Evolutionary conservation across 768 basidiomycete genomes (phyloP).

Genomic region (Hygrocybe punicea): DNA sequence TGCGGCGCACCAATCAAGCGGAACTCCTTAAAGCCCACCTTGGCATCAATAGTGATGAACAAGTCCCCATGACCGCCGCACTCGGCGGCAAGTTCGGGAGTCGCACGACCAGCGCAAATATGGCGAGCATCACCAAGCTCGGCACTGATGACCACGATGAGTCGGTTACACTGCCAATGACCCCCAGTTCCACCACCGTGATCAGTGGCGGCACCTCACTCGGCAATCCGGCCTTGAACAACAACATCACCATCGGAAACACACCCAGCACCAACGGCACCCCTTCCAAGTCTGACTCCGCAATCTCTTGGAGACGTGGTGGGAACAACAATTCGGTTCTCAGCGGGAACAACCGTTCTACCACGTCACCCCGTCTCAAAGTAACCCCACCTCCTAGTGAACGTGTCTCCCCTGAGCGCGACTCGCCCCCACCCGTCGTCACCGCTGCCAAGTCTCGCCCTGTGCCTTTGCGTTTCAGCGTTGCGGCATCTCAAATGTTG

Average conservation of each 20-base stretch:
- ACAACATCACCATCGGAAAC: too few relatives aligned
- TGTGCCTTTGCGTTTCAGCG: conserved; percentile 62
- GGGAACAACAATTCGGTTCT: conserved; percentile 70
- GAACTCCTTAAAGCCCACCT: conserved; percentile 64
- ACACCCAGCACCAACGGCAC: conserved; percentile 27
- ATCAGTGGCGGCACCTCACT: conserved; percentile 74
- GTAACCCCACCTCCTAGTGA: conserved; percentile 71
- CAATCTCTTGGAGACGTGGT: conserved; percentile 76
- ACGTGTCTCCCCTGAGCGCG: conserved; percentile 43
- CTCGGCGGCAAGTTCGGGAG: conserved; percentile 74
- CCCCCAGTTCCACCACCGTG: conserved; percentile 60
- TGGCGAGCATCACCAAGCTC: background rate
- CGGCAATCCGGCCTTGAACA: conserved; percentile 49
- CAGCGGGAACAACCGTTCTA: conserved; percentile 55
- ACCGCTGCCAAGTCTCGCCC: conserved; percentile 50
- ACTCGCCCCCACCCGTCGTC: conserved; percentile 17
- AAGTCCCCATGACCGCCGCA: conserved; percentile 77
- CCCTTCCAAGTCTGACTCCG: conserved; percentile 80
- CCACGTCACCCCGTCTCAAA: conserved; percentile 63
- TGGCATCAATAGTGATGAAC: conserved; percentile 51
- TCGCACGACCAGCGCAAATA: conserved; percentile 38
- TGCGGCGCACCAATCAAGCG: conserved; percentile 66
- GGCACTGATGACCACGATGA: conserved; percentile 5
- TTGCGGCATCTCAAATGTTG: conserved; percentile 48
- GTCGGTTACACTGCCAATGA: conserved; percentile 46